Conservation (phyloP, 345 rosid genomes). For the Eucalyptus dawsonii region DNA sequence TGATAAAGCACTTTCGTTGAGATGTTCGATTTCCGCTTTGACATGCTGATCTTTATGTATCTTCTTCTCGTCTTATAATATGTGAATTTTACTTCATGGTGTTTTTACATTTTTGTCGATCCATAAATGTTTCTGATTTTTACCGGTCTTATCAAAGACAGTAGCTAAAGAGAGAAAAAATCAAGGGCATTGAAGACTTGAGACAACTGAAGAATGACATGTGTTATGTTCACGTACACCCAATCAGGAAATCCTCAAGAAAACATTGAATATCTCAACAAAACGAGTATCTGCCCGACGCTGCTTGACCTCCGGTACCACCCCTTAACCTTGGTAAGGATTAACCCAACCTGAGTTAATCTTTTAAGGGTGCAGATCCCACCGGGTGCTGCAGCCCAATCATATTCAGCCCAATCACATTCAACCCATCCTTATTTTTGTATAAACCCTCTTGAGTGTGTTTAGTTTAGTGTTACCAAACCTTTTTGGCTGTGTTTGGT, state of each 20-base stretch:
- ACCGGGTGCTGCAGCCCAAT: background rate
- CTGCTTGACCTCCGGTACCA: background rate
- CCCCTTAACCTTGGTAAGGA: background rate
- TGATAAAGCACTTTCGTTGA: background rate
- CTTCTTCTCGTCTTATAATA: background rate
- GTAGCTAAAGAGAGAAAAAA: background rate
- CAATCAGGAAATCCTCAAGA: background rate
- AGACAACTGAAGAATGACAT: background rate
- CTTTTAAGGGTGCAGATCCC: background rate
- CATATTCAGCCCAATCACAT: background rate
- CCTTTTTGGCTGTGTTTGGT: accelerated
- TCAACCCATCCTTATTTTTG: too few species aligned
- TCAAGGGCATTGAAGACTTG: background rate
- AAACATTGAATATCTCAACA: background rate
- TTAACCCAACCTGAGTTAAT: background rate
- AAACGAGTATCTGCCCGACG: background rate
- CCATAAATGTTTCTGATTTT: background rate
- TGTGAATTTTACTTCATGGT: background rate
- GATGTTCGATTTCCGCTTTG: background rate
- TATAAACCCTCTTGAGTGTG: accelerated
- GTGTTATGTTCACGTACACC: background rate
- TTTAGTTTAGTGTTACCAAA: accelerated
- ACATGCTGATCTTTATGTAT: background rate
- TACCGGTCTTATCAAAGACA: background rate
- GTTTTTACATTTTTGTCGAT: too few species aligned